Conservation (phyloP, 2,329 filamentous ascomycete species). For the Pestalotiopsis fici region DNA sequence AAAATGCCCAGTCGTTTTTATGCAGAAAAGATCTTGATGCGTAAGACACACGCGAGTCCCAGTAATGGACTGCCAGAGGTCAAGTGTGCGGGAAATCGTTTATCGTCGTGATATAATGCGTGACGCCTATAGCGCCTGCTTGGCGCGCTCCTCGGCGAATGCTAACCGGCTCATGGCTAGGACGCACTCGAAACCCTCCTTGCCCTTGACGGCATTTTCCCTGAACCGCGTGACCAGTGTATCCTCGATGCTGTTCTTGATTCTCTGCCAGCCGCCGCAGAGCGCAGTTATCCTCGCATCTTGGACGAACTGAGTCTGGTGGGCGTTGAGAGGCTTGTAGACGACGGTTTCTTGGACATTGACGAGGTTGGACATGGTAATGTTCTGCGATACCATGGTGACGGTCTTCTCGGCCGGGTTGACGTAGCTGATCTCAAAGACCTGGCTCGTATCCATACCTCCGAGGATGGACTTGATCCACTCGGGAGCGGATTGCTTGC, state of each 20-base stretch:
- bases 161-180: slow-evolving; percentile 90
- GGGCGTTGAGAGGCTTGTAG: slow-evolving; percentile 66
- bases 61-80: not conserved
- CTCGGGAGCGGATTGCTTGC: slow-evolving; percentile 67
- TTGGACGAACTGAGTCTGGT: slow-evolving; percentile 81
- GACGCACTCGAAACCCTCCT: slow-evolving; percentile 93
- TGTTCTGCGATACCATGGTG: slow-evolving; percentile 94
- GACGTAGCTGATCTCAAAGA: slow-evolving; percentile 96
- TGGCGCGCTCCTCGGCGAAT: slow-evolving; percentile 85
- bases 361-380: slow-evolving; percentile 89
- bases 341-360: slow-evolving; percentile 91
- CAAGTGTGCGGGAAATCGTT: not conserved
- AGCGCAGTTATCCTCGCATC: slow-evolving; percentile 90
- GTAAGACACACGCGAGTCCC: not conserved
- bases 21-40: not conserved
- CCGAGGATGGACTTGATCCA: slow-evolving; percentile 83
- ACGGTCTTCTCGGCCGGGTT: slow-evolving; percentile 81
- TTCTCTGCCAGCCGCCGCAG: slow-evolving; percentile 95
- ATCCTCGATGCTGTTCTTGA: slow-evolving; percentile 95
- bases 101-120: not conserved
- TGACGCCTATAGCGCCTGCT: slow-evolving; percentile 28
- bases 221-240: slow-evolving; percentile 84
- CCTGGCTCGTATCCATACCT: slow-evolving; percentile 77
- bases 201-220: slow-evolving; percentile 88
- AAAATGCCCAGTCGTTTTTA: slow-evolving; percentile 13